Percentiles rank a stretch among this genome's conserved stretches.
Evolutionary conservation across 1,284 basidiomycete species (phyloP).

Genomic region (Salmacisia buchloeana): DNA sequence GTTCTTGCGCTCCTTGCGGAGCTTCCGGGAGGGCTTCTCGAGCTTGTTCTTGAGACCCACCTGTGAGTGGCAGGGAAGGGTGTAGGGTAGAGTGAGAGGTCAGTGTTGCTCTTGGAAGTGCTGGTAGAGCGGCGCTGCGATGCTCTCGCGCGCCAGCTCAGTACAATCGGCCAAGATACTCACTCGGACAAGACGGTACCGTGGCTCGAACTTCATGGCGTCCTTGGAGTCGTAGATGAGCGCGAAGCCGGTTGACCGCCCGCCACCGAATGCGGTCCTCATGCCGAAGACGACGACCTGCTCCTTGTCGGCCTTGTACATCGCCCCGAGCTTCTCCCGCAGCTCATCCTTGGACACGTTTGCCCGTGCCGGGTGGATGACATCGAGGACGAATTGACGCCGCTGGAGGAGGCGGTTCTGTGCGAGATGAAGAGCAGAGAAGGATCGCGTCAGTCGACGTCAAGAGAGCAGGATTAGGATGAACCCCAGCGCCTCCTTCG

Average conservation of each 20-base stretch:
- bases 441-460: too few species aligned
- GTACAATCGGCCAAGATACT: constrained; percentile 49
- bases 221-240: constrained; percentile 96
- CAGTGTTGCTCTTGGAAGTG: neutral
- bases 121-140: neutral
- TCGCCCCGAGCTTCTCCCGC: constrained; percentile 78
- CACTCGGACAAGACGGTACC: constrained; percentile 89
- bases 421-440: too few species aligned
- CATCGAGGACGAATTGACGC: constrained; percentile 70
- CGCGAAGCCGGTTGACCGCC: constrained; percentile 88
- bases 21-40: constrained; percentile 88
- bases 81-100: constrained; percentile 10
- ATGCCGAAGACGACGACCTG: constrained; percentile 60
- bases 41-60: constrained; percentile 77
- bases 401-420: constrained; percentile 96
- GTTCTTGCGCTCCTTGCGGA: constrained; percentile 99
- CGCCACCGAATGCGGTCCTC: constrained; percentile 94
- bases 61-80: constrained; percentile 53
- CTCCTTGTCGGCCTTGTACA: constrained; percentile 64
- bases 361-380: constrained; percentile 89
- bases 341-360: constrained; percentile 93
- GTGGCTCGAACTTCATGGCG: constrained; percentile 88
- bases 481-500: too few species aligned
- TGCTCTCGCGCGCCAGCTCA: neutral
- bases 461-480: too few species aligned